These are phyloP conservation scores for Xylaria multiplex DNA, from an alignment of 2,329 filamentous ascomycete species.

Conservation along the genomic window DNA sequence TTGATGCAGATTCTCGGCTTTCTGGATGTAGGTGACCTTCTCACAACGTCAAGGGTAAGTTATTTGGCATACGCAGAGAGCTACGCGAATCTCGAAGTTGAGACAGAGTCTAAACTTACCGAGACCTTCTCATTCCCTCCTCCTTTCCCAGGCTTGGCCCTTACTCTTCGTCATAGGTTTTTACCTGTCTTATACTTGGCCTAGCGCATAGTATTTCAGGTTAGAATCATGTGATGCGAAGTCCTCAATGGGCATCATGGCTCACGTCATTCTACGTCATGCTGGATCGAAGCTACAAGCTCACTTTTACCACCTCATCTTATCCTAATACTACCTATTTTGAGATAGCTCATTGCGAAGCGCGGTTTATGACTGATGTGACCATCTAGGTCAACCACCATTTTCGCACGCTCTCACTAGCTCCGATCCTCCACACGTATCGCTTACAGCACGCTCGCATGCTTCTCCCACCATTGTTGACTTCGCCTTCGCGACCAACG, in stretches of 20 bases:
- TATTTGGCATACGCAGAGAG: conserved; percentile 6
- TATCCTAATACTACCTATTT: neutral
- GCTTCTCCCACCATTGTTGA: conserved; percentile 65
- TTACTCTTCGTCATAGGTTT: conserved; percentile 18
- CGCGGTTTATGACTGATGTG: conserved; percentile 30
- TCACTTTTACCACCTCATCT: conserved; percentile 4
- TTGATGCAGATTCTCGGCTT: conserved; percentile 65
- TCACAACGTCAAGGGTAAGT: conserved; percentile 66
- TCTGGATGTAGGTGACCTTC: conserved; percentile 66
- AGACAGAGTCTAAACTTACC: conserved; percentile 12
- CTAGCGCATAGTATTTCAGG: conserved; percentile 1
- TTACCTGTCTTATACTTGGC: conserved; percentile 3
- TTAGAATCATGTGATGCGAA: neutral
- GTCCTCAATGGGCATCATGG: neutral
- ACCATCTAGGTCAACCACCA: conserved; percentile 65
- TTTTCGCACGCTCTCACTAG: conserved; percentile 69
- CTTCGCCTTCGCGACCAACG: conserved; percentile 66
- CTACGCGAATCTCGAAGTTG: neutral
- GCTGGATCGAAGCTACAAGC: neutral
- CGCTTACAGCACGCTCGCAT: conserved; percentile 68
- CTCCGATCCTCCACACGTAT: conserved; percentile 72
- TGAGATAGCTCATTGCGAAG: neutral
- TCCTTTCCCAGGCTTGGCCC: neutral
- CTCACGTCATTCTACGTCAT: conserved; percentile 9
- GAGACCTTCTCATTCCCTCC: conserved; percentile 28